Percentiles rank a stretch among this genome's conserved stretches.
Conservation (phyloP, 345 rosid genomes). For the Eutrema heterophyllum region DNA sequence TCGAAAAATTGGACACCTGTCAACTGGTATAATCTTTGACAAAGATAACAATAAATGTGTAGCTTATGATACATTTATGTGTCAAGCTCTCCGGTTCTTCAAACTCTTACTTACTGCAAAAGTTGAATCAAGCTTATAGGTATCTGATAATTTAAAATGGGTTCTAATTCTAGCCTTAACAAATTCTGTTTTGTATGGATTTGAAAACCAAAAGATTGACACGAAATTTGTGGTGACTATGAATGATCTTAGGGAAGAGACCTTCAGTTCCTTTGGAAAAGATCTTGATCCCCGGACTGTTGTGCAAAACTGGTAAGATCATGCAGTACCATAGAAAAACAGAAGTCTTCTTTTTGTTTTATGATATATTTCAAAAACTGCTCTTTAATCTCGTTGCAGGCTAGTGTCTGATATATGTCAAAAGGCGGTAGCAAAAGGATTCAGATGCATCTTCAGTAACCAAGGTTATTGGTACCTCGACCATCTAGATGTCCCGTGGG, state of each 20-base stretch:
- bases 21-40: slow-evolving; percentile 54
- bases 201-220: not conserved
- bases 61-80: not conserved
- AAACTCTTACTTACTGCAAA: too few species aligned
- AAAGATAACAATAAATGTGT: not conserved
- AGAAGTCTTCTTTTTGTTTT: too few species aligned
- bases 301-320: slow-evolving; percentile 80
- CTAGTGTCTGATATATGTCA: slow-evolving; percentile 82
- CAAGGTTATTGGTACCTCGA: slow-evolving; percentile 92
- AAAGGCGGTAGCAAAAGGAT: slow-evolving; percentile 79
- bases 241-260: slow-evolving; percentile 67
- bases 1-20: slow-evolving; percentile 76
- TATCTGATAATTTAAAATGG: not conserved
- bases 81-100: not conserved
- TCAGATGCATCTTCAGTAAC: slow-evolving; percentile 84
- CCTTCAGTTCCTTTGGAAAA: slow-evolving; percentile 60
- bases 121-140: not conserved
- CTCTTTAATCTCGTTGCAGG: slow-evolving; percentile 38
- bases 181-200: not conserved
- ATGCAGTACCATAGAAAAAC: not conserved
- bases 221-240: not conserved
- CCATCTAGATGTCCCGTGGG: slow-evolving; percentile 87
- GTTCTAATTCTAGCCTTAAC: not conserved
- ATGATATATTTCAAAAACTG: not conserved
- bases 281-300: slow-evolving; percentile 76